Evolutionary conservation across 345 rosid species (phyloP).

Genomic region (Citrus maxima): DNA sequence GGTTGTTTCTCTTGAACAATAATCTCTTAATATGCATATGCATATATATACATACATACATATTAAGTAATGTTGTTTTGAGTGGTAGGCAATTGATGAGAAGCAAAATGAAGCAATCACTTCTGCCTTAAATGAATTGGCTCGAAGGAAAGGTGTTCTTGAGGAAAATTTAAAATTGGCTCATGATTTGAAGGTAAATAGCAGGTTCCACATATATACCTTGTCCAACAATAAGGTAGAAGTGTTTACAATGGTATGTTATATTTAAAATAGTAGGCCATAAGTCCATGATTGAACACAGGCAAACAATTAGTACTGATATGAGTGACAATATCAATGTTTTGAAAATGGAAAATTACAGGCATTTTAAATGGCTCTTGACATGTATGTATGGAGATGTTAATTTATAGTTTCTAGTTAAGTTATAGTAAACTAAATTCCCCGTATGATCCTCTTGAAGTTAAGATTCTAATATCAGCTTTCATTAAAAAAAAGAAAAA

Average conservation of each 20-base stretch:
- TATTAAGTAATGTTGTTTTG: constrained; percentile 25
- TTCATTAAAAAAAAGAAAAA: no score
- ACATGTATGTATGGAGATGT: neutral
- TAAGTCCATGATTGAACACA: neutral
- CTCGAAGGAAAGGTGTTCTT: constrained; percentile 74
- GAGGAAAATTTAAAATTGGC: constrained; percentile 74
- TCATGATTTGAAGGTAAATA: constrained; percentile 81
- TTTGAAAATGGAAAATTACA: neutral
- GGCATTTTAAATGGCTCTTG: neutral
- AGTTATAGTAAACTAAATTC: neutral
- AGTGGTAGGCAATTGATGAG: constrained; percentile 79
- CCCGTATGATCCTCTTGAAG: neutral
- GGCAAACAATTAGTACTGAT: neutral
- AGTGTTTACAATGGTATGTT: neutral
- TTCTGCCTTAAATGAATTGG: constrained; percentile 72
- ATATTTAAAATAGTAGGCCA: neutral
- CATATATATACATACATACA: neutral
- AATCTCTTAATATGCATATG: neutral
- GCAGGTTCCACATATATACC: neutral
- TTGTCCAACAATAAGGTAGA: neutral
- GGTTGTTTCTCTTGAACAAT: constrained; percentile 48
- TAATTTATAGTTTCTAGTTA: neutral
- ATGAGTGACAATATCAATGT: neutral
- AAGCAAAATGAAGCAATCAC: constrained; percentile 78
- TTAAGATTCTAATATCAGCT: neutral